Conservation (phyloP, 495 filamentous ascomycete species). For the Cercophora samala region DNA sequence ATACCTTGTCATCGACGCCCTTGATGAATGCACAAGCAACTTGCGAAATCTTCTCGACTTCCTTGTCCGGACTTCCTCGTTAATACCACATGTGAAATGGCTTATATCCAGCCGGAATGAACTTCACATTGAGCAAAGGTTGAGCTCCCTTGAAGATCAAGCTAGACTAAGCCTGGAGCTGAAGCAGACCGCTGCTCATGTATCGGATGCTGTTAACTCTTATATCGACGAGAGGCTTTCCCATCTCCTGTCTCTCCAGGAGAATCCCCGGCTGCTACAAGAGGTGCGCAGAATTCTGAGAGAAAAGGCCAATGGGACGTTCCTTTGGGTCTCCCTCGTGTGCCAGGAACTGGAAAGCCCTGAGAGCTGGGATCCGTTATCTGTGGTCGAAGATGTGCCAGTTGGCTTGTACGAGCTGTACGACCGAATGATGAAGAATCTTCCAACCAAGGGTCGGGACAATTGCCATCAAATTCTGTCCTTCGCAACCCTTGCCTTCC, state of each 20-base stretch:
- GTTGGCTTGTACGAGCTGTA: constrained; percentile 24
- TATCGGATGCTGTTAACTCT: constrained; percentile 23
- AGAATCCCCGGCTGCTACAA: too few species aligned
- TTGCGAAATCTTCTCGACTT: constrained; percentile 32
- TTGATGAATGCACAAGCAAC: constrained; percentile 44
- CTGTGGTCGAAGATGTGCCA: neutral
- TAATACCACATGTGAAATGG: constrained; percentile 34
- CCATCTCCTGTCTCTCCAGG: too few species aligned
- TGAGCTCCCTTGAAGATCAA: constrained; percentile 18
- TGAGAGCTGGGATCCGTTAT: too few species aligned
- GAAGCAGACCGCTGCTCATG: constrained; percentile 23
- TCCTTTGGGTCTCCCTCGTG: constrained; percentile 38
- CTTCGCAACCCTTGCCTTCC: constrained; percentile 10
- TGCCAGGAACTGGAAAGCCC: constrained; percentile 26
- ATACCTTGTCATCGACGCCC: constrained; percentile 44
- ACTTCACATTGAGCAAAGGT: constrained; percentile 32
- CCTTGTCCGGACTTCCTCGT: constrained; percentile 24
- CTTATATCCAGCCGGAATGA: constrained; percentile 43
- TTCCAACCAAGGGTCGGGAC: neutral
- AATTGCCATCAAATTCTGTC: constrained; percentile 25
- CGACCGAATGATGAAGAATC: neutral
- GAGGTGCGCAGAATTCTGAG: constrained; percentile 16
- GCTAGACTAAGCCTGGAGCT: constrained; percentile 38
- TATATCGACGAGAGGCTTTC: constrained; percentile 34
- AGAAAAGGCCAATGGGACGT: constrained; percentile 27